Conservation (phyloP, 148 eudicot genomes). For the Diospyros lotus region DNA sequence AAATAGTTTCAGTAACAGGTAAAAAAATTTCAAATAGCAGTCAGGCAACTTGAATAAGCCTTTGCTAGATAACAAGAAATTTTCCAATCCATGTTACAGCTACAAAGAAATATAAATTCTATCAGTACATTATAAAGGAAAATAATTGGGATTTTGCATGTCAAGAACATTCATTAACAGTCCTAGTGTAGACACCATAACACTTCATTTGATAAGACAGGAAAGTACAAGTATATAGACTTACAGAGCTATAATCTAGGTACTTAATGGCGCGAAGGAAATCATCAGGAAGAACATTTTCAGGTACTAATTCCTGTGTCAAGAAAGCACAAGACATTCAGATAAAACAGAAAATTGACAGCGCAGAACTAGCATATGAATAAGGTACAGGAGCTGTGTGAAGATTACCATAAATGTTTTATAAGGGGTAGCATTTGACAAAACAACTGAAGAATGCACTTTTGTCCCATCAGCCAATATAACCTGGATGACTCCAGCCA, state of each 20-base stretch:
- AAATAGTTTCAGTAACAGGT: background rate
- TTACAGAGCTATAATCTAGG: constrained; percentile 86
- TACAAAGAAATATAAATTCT: background rate
- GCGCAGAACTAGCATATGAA: background rate
- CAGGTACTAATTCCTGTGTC: constrained; percentile 77
- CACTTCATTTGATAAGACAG: background rate
- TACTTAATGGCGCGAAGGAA: constrained; percentile 51
- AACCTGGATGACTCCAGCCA: constrained; percentile 41
- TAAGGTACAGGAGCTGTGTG: background rate
- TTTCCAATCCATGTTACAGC: background rate
- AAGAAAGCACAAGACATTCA: constrained; percentile 7
- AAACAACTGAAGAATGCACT: constrained; percentile 67
- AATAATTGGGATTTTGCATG: background rate
- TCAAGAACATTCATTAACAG: background rate
- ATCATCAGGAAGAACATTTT: constrained; percentile 59
- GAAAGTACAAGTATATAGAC: constrained; percentile 18
- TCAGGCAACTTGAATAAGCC: background rate
- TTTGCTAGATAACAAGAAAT: background rate
- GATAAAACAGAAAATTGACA: background rate
- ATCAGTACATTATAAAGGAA: background rate
- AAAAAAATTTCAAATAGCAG: background rate
- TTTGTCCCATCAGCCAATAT: constrained; percentile 77
- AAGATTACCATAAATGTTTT: constrained; percentile 77
- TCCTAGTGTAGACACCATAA: background rate
- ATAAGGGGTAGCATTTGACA: constrained; percentile 91